Conservation (phyloP, 129 eudicot species). For the Tanacetum coccineum region DNA sequence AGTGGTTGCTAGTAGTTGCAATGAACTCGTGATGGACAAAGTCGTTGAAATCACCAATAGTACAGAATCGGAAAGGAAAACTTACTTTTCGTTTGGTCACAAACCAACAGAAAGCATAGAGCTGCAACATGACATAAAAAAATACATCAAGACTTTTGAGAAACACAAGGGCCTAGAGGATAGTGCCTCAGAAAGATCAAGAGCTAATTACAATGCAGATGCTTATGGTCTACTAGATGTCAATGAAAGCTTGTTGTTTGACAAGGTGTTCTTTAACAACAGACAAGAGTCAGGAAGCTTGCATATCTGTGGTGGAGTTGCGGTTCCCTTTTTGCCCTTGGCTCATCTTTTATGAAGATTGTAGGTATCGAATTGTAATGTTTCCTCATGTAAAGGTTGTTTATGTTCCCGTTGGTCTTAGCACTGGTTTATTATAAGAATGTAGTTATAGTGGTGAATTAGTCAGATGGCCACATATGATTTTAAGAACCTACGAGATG, state of each 20-base stretch:
- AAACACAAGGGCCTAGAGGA: constrained; percentile 29
- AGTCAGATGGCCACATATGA: too few relatives aligned
- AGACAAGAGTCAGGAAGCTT: constrained; percentile 67
- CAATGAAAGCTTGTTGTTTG: constrained; percentile 52
- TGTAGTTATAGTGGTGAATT: too few relatives aligned
- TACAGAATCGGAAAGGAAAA: constrained; percentile 27
- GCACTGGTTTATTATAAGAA: too few relatives aligned
- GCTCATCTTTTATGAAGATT: constrained; percentile 34
- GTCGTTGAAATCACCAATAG: constrained; percentile 12
- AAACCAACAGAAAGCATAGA: constrained; percentile 28
- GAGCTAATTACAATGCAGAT: constrained; percentile 23
- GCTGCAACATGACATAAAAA: constrained; percentile 45
- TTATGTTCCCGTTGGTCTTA: background rate
- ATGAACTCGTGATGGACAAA: constrained; percentile 15
- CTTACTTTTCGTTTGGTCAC: constrained; percentile 46
- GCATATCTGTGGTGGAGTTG: constrained; percentile 46
- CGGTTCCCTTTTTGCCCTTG: constrained; percentile 42
- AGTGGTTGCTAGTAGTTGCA: constrained; percentile 29
- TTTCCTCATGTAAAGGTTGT: background rate
- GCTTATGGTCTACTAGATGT: constrained; percentile 25
- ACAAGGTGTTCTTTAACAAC: constrained; percentile 41
- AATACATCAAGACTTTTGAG: constrained; percentile 43
- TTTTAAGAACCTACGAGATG: background rate
- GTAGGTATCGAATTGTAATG: constrained; percentile 3
- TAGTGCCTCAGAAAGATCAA: background rate